Base-by-base conservation (phyloP, 108 stramenopile species). In the Conticribra weissflogii region DNA sequence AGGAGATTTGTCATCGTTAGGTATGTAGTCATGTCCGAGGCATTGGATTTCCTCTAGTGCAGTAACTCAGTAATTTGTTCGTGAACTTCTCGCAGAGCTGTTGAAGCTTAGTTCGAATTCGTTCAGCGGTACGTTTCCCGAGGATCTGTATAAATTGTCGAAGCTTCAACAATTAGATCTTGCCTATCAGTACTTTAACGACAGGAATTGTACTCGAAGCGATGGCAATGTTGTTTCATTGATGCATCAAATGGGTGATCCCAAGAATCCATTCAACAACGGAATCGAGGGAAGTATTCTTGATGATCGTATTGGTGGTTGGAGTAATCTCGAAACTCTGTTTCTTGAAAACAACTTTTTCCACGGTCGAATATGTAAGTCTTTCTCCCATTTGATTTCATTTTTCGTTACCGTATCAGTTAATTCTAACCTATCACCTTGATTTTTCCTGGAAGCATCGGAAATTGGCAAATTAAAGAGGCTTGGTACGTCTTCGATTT, bases 191-290 rank as follows among this genome's bases (percentile, higher is more conserved):
- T 3, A 2, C 18, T 7, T 0, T 1, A 5, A 2, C 2, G 8
- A 30, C 29, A n/a, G 29, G 17, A 57, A 30, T 57, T 57, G 56
- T 31, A 57, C 36, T 41, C 36, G 36, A 12, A 41, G 36, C 36
- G 36, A 41, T 41, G 36, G 36, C 36, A 9, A 41, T 41, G 36
- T 41, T 5, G 36, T 41, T 41, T 5, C 5, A 41, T 9, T 41
- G 36, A 5, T 41, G 5, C 12, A 41, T 41, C 12, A 5, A 5
- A 32, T 2, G 28, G 56, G 56, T 4, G 29, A 31, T 32, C 28
- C 56, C 18, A 12, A 57, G 7, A 3, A 3, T 2, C 4, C 25
- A 18, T 3, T 1, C 17, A n/a, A 31, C 3, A 27, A 57, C 12
- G 56, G 56, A 27, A 24, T 57, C 29, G 29, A 57, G 32, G 56